phyloP scores from a whole-genome alignment of 2,329 filamentous ascomycete species.

The Aspergillus neoniger region DNA sequence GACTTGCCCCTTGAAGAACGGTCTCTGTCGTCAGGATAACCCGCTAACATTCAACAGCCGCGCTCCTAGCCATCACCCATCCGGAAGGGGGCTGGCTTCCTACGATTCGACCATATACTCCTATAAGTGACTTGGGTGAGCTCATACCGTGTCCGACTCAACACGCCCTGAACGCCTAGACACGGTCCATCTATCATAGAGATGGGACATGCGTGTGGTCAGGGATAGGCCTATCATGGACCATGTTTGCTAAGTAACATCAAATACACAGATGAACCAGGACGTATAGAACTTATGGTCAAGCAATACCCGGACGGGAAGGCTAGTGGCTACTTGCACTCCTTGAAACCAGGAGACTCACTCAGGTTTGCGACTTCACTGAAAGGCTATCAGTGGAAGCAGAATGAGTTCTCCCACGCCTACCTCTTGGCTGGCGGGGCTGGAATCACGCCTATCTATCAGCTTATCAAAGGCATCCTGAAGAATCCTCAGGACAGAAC shows the following conservation, averaged over 20 bases:
- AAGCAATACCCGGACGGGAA: constrained; percentile 69
- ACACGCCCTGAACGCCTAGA: not conserved
- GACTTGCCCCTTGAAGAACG: not conserved
- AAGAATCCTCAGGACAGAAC: constrained; percentile 63
- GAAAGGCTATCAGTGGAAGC: constrained; percentile 56
- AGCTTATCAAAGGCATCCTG: constrained; percentile 64
- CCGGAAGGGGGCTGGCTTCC: constrained; percentile 61
- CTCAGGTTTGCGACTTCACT: constrained; percentile 61
- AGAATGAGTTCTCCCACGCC: constrained; percentile 54
- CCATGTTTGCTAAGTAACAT: not conserved
- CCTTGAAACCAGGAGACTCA: constrained; percentile 61
- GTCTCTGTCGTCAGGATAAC: not conserved
- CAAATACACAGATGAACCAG: constrained; percentile 52
- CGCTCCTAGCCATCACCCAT: constrained; percentile 63
- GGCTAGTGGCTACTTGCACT: constrained; percentile 67
- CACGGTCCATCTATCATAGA: not conserved
- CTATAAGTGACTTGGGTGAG: constrained; percentile 57
- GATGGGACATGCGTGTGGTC: too few species aligned
- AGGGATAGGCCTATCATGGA: not conserved
- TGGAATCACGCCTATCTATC: constrained; percentile 71
- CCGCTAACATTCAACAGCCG: constrained; percentile 37
- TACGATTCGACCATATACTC: constrained; percentile 67
- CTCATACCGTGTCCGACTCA: not conserved
- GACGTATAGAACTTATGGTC: constrained; percentile 64
- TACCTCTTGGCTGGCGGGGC: constrained; percentile 70